phyloP scores from a whole-genome alignment of 179 eudicot species.

The Beta lomatogona region DNA sequence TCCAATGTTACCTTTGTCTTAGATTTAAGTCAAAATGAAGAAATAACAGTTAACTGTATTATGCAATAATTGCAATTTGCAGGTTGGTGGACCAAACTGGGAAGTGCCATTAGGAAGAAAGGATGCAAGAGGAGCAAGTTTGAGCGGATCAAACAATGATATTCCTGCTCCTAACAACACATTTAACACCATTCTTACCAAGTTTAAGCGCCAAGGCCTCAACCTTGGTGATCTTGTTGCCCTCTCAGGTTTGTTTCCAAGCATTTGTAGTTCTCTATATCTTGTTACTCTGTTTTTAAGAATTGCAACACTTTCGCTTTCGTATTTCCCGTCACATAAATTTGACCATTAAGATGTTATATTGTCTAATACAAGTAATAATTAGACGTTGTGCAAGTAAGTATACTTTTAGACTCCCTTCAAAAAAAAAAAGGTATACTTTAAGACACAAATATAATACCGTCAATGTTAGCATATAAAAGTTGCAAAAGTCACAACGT shows the following conservation, averaged over 20 bases:
- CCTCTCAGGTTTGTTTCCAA: conserved; percentile 48
- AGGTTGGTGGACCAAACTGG: conserved; percentile 90
- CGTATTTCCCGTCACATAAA: too few relatives aligned
- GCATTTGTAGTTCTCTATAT: background rate
- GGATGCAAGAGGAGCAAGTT: conserved; percentile 67
- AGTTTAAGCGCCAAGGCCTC: conserved; percentile 59
- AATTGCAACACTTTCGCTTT: too few relatives aligned
- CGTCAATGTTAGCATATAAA: too few relatives aligned
- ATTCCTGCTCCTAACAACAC: conserved; percentile 86
- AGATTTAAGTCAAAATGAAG: background rate
- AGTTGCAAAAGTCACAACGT: too few relatives aligned
- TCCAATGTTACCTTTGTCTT: background rate
- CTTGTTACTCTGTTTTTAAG: too few relatives aligned
- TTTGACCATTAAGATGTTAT: conserved; percentile 25
- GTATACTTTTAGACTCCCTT: too few relatives aligned
- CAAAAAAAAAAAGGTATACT: too few relatives aligned
- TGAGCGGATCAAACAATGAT: conserved; percentile 76
- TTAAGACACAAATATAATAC: too few relatives aligned
- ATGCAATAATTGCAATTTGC: background rate
- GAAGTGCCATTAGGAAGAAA: conserved; percentile 86
- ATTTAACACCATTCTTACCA: conserved; percentile 71
- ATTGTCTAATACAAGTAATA: background rate
- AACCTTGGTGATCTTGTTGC: conserved; percentile 73
- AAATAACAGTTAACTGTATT: background rate
- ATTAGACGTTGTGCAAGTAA: too few relatives aligned